Conservation (phyloP, 139 green algal genomes). For the Asterochloris erici region DNA sequence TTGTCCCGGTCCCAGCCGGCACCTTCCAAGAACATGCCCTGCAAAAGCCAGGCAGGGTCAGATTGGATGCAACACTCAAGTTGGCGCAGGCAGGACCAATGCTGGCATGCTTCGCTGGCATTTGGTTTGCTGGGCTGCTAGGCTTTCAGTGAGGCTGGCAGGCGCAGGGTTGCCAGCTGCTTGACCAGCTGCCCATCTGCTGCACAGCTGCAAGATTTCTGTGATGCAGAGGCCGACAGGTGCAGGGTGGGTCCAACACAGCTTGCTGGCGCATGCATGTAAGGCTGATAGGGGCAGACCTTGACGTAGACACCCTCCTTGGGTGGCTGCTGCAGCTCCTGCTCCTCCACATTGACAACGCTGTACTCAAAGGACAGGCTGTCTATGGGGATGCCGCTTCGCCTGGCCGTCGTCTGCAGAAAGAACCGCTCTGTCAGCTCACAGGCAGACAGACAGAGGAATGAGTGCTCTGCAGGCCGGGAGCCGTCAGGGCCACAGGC, state of each 20-base stretch:
- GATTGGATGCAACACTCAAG: neutral
- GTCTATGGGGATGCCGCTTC: conserved; percentile 78
- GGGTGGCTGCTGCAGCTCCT: conserved; percentile 62
- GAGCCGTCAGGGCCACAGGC: neutral
- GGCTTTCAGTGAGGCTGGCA: too few species aligned
- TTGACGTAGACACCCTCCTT: conserved; percentile 85
- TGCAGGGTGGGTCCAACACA: neutral
- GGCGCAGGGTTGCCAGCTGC: neutral
- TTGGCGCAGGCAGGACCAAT: neutral
- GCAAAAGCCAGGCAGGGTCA: neutral
- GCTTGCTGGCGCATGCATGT: neutral
- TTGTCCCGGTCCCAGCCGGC: conserved; percentile 82
- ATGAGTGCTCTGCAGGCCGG: neutral
- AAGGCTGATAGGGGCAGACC: neutral
- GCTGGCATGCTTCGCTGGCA: too few species aligned
- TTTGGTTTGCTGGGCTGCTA: too few species aligned
- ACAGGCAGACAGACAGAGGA: neutral
- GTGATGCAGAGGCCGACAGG: neutral
- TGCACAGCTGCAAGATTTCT: neutral
- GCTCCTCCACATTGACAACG: conserved; percentile 71
- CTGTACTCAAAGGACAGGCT: conserved; percentile 78
- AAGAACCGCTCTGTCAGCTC: neutral
- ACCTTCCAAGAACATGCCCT: conserved; percentile 79
- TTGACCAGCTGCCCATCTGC: neutral
- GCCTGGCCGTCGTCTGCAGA: conserved; percentile 70